Conservation (phyloP, 2,329 filamentous ascomycete species). For the Pestalotiopsis sp. region DNA sequence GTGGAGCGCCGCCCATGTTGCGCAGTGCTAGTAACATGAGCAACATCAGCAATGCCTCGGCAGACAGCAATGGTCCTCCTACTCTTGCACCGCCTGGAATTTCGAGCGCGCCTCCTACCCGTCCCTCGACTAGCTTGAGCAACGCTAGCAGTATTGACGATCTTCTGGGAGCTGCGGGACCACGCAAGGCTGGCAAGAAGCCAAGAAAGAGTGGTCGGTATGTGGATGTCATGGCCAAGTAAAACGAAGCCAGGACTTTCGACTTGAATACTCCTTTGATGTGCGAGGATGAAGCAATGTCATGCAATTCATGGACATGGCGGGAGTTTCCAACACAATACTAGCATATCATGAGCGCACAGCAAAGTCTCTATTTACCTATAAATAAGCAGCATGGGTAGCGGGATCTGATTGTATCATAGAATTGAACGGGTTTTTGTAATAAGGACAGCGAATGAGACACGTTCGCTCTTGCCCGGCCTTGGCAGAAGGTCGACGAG, state of each 20-base stretch:
- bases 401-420: background rate
- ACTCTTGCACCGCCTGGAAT: constrained; percentile 29
- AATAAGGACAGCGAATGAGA: background rate
- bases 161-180: constrained; percentile 73
- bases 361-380: background rate
- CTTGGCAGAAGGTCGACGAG: background rate
- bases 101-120: constrained; percentile 58
- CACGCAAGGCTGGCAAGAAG: constrained; percentile 69
- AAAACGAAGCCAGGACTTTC: constrained; percentile 13
- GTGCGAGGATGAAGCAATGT: background rate
- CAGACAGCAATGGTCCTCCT: constrained; percentile 6
- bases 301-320: background rate
- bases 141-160: constrained; percentile 96
- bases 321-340: background rate
- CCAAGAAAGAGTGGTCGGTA: constrained; percentile 84
- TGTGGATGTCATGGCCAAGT: constrained; percentile 92
- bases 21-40: constrained; percentile 52
- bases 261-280: background rate
- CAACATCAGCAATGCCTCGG: constrained; percentile 24
- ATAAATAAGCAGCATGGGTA: background rate
- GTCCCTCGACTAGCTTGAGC: constrained; percentile 81
- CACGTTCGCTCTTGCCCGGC: background rate
- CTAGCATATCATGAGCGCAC: background rate
- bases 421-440: background rate
- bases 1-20: constrained; percentile 41